Percentiles rank a stretch among this genome's conserved stretches.
Evolutionary conservation across 108 stramenopile genomes (phyloP).

Genomic region (Pseudonitzschia multiseries): DNA sequence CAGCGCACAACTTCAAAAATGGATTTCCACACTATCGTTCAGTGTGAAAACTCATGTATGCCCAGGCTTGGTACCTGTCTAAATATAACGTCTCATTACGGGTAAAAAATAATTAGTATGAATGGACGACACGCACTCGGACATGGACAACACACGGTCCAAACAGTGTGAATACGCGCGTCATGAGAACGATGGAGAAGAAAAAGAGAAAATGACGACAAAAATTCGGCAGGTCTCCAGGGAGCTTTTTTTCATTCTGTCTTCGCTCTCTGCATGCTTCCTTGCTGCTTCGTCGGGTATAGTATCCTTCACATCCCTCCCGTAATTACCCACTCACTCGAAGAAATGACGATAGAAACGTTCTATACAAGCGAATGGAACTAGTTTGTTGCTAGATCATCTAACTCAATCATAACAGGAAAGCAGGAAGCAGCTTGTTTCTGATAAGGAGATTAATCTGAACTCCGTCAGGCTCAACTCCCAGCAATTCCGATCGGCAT

Average conservation of each 20-base stretch:
- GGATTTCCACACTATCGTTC: neutral
- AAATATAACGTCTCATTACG: neutral
- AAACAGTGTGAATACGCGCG: slow-evolving; percentile 4
- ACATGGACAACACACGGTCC: neutral
- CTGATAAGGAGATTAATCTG: neutral
- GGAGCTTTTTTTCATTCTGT: slow-evolving; percentile 3
- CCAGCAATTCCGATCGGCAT: neutral
- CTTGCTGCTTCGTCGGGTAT: neutral
- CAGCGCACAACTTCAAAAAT: neutral
- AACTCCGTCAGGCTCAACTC: neutral
- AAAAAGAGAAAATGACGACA: neutral
- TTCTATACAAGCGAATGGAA: neutral
- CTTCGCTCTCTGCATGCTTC: neutral
- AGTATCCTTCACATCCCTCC: neutral
- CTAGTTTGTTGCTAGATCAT: neutral
- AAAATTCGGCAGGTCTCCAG: slow-evolving; percentile 10
- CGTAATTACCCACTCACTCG: neutral
- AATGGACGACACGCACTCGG: neutral
- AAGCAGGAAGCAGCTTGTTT: neutral
- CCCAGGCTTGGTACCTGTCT: neutral
- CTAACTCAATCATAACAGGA: neutral
- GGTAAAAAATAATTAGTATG: neutral
- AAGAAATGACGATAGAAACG: neutral
- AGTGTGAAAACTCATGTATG: neutral
- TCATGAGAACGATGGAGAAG: slow-evolving; percentile 11